Evolutionary conservation across 75 land plant genomes (phyloP).

Genomic region (Picea sitchensis): DNA sequence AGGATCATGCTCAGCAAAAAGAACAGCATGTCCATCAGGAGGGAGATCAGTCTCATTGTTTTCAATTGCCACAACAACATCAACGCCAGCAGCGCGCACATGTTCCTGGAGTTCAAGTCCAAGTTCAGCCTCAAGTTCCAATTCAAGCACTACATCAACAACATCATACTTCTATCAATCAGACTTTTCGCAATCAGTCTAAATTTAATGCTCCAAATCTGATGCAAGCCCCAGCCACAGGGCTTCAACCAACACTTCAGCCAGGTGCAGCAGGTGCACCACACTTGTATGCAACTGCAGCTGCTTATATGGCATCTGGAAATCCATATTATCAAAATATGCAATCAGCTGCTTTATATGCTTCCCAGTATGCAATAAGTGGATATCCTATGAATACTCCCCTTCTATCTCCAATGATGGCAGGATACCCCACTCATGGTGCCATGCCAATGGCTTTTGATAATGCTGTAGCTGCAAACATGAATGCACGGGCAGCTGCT

Average conservation of each 20-base stretch:
- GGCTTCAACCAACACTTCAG: slow-evolving; percentile 44
- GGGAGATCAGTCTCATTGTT: slow-evolving; percentile 22
- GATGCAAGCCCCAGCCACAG: slow-evolving; percentile 22
- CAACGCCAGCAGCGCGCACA: slow-evolving; percentile 13
- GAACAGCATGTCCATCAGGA: slow-evolving; percentile 35
- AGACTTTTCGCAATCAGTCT: slow-evolving; percentile 21
- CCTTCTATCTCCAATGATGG: slow-evolving; percentile 43
- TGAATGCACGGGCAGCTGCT: slow-evolving; percentile 30
- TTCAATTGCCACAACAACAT: slow-evolving; percentile 17
- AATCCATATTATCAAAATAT: slow-evolving; percentile 52
- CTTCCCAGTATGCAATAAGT: slow-evolving; percentile 54
- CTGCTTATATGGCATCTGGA: slow-evolving; percentile 53
- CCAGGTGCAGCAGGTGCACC: slow-evolving; percentile 34
- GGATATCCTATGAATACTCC: slow-evolving; percentile 63
- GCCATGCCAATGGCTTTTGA: slow-evolving; percentile 48
- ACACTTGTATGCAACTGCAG: slow-evolving; percentile 45
- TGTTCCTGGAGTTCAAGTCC: slow-evolving; percentile 13
- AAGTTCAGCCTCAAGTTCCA: slow-evolving; percentile 14
- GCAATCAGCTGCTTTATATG: slow-evolving; percentile 43
- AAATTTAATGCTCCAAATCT: slow-evolving; percentile 25
- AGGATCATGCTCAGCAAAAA: slow-evolving; percentile 14
- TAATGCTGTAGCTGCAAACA: slow-evolving; percentile 34
- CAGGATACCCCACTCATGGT: slow-evolving; percentile 45
- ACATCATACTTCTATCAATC: slow-evolving; percentile 23
- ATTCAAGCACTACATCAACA: slow-evolving; percentile 17